phyloP scores from a whole-genome alignment of 2,329 filamentous ascomycete genomes.

The Talaromyces sp. region DNA sequence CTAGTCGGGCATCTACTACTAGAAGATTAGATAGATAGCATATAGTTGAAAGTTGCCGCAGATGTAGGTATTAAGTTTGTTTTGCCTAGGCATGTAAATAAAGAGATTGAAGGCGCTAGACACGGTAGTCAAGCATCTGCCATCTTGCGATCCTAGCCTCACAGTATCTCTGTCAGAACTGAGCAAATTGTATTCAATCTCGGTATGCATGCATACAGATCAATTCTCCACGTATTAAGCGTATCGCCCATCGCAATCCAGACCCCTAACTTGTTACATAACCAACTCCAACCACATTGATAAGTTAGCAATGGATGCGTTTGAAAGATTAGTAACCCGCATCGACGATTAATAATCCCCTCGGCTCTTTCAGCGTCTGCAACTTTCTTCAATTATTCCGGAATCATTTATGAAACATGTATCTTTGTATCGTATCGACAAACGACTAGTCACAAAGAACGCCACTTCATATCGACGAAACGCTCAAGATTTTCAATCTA shows the following conservation, averaged over 20 bases:
- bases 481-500: background rate
- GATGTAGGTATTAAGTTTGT: too few species aligned
- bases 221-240: background rate
- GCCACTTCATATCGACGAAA: background rate
- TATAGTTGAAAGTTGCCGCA: too few species aligned
- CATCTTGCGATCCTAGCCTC: background rate
- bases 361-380: background rate
- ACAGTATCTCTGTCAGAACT: background rate
- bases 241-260: background rate
- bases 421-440: background rate
- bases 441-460: background rate
- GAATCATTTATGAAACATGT: background rate
- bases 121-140: background rate
- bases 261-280: background rate
- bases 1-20: too few species aligned
- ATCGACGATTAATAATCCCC: background rate
- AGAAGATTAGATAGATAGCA: too few species aligned
- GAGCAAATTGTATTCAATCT: background rate
- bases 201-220: background rate
- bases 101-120: background rate
- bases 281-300: background rate
- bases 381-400: background rate
- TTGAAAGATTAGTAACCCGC: background rate
- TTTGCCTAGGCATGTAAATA: too few species aligned
- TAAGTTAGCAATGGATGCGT: background rate